Percentiles rank a stretch among this genome's conserved stretches.
Evolutionary conservation across 176 grass and related monocot genomes (phyloP).

Genomic region (Avena insularis): DNA sequence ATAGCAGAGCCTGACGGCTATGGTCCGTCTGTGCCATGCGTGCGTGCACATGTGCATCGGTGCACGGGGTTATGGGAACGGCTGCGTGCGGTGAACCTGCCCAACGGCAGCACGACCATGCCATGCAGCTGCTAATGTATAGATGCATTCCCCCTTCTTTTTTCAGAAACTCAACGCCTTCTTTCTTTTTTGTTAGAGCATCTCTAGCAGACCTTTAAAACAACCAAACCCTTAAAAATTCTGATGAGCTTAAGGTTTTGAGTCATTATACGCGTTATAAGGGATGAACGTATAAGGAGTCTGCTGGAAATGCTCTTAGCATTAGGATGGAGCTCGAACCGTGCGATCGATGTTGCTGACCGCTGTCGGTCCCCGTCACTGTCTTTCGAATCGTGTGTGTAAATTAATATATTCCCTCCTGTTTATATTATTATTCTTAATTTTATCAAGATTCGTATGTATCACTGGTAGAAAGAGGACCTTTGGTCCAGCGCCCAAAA

Average conservation of each 20-base stretch:
- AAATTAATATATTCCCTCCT: background rate
- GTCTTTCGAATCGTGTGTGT: conserved; percentile 16
- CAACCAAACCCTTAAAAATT: too few relatives aligned
- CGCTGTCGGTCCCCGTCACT: conserved; percentile 24
- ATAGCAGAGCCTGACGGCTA: background rate
- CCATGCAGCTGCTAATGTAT: background rate
- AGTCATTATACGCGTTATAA: too few relatives aligned
- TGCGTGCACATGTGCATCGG: background rate
- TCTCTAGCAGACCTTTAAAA: too few relatives aligned
- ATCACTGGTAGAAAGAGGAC: too few relatives aligned
- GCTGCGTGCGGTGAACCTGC: conserved; percentile 26
- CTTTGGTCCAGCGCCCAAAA: too few relatives aligned
- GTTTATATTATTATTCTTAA: too few relatives aligned
- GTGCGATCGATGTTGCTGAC: background rate
- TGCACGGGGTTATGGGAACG: background rate
- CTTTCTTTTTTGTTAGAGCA: background rate
- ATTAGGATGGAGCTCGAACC: background rate
- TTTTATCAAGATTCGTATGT: too few relatives aligned
- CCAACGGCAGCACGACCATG: background rate
- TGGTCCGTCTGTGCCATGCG: conserved; percentile 4
- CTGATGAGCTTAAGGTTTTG: too few relatives aligned
- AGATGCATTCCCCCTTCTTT: background rate
- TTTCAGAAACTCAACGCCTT: background rate
- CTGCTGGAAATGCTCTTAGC: too few relatives aligned
- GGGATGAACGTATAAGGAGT: too few relatives aligned